phyloP scores from a whole-genome alignment of 352 stramenopile genomes.

The Elongisporangium anandrum region DNA sequence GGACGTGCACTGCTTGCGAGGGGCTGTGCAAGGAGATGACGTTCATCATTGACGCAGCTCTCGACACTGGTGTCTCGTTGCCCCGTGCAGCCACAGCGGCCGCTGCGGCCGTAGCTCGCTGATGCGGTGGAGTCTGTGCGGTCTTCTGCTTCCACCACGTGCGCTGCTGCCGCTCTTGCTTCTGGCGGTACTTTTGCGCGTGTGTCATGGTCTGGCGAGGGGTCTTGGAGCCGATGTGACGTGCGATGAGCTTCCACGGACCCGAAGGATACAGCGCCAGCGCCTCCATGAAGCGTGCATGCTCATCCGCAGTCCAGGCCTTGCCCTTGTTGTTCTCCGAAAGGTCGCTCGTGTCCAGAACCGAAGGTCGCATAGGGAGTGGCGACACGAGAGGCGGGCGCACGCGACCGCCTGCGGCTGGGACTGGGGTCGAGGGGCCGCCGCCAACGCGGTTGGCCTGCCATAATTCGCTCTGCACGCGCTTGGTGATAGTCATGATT shows the following conservation, averaged over 20 bases:
- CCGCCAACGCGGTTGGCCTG: not conserved
- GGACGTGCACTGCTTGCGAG: not conserved
- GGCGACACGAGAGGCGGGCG: not conserved
- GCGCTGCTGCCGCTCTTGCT: not conserved
- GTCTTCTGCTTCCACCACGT: not conserved
- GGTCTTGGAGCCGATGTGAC: conserved; percentile 21
- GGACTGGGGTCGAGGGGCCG: not conserved
- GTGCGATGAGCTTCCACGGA: conserved; percentile 32
- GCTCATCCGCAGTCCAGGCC: conserved; percentile 21
- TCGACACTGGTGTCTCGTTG: not conserved
- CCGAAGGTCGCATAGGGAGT: not conserved
- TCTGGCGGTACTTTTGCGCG: conserved; percentile 24
- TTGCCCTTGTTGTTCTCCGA: not conserved
- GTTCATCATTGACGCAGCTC: not conserved
- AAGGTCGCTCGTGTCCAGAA: not conserved
- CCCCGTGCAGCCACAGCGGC: not conserved
- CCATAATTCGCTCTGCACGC: not conserved
- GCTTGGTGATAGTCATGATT: not conserved
- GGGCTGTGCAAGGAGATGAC: not conserved
- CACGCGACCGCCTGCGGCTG: not conserved
- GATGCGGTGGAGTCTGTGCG: not conserved
- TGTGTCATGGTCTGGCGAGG: conserved; percentile 34
- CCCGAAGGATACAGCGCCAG: conserved; percentile 29
- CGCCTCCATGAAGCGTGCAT: conserved; percentile 42
- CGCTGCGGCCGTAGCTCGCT: not conserved